A percentile compares a stretch with the other conserved stretches of the same genome.
Conservation (phyloP, 2,329 filamentous ascomycete genomes). For the Fusarium secorum region DNA sequence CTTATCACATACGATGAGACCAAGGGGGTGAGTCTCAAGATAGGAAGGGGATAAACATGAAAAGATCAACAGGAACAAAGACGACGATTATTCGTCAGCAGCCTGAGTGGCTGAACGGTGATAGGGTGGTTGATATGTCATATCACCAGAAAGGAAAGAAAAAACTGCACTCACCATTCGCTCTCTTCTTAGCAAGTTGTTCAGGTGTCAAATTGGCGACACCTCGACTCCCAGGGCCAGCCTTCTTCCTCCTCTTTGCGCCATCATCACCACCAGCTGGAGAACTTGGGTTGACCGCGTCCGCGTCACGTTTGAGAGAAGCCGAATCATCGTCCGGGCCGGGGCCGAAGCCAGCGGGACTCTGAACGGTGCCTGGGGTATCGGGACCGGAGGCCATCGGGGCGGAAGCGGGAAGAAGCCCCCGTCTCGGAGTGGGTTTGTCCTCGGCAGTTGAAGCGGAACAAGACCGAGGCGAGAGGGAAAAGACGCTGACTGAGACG, state of each 20-base stretch:
- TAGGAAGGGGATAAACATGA: not conserved
- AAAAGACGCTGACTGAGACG: slow-evolving; percentile 6
- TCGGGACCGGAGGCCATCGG: slow-evolving; percentile 38
- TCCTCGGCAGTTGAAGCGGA: slow-evolving; percentile 12
- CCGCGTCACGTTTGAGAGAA: slow-evolving; percentile 37
- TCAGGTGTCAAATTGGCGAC: slow-evolving; percentile 75
- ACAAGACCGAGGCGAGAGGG: slow-evolving; percentile 1
- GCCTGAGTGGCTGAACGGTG: not conserved
- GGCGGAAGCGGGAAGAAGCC: slow-evolving; percentile 1
- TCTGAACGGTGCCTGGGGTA: slow-evolving; percentile 29
- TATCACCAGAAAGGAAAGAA: not conserved
- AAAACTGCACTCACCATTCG: slow-evolving; percentile 58
- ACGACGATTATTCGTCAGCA: not conserved
- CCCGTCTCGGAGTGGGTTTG: slow-evolving; percentile 23
- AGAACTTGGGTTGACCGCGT: slow-evolving; percentile 24
- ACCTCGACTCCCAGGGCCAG: slow-evolving; percentile 55
- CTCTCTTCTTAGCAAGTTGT: slow-evolving; percentile 73
- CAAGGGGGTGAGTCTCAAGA: not conserved
- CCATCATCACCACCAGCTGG: slow-evolving; percentile 33
- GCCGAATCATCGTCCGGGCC: slow-evolving; percentile 17
- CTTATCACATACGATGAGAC: slow-evolving; percentile 5
- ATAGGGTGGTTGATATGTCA: not conserved
- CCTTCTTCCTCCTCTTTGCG: slow-evolving; percentile 58
- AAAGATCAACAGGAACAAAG: not conserved
- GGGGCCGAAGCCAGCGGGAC: slow-evolving; percentile 19